A percentile compares a stretch with the other conserved stretches of the same genome.
Conservation (phyloP, 164 flowering plant species). For the Cinnamomum chago region DNA sequence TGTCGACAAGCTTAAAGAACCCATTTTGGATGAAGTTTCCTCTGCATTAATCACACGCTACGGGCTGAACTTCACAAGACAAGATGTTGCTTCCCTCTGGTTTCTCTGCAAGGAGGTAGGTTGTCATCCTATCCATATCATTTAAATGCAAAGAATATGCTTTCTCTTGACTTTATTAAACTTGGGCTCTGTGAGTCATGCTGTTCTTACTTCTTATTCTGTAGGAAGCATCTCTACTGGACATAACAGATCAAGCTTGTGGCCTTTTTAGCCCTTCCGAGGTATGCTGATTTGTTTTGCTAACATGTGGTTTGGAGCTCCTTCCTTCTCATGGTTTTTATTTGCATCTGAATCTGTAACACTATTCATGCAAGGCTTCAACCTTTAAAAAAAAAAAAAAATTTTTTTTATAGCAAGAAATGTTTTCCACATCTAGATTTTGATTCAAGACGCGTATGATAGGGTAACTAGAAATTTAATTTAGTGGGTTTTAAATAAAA, state of each 20-base stretch:
- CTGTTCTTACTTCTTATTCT: slow-evolving; percentile 1
- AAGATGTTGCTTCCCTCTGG: slow-evolving; percentile 75
- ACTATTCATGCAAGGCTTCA: not conserved
- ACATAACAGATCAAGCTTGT: slow-evolving; percentile 84
- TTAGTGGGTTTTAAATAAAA: too few relatives aligned
- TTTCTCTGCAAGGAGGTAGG: slow-evolving; percentile 90
- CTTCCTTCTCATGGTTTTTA: not conserved
- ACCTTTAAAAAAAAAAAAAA: not conserved
- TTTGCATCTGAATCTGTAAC: not conserved
- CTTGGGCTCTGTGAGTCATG: not conserved
- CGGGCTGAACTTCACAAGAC: slow-evolving; percentile 60
- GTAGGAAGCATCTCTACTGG: slow-evolving; percentile 84
- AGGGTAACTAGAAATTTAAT: too few relatives aligned
- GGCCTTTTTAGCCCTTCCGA: slow-evolving; percentile 65
- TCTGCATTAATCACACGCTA: slow-evolving; percentile 45
- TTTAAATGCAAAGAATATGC: not conserved
- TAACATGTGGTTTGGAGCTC: not conserved
- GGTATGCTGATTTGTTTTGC: slow-evolving; percentile 38
- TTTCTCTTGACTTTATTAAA: not conserved
- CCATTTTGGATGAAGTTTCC: slow-evolving; percentile 60
- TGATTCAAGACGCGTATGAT: too few relatives aligned
- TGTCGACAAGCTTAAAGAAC: slow-evolving; percentile 80
- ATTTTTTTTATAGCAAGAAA: too few relatives aligned
- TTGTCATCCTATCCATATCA: not conserved
- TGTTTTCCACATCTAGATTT: too few relatives aligned